These are phyloP conservation scores for Extremus antarcticus DNA, from an alignment of 495 filamentous ascomycete species.

Conservation along the genomic window DNA sequence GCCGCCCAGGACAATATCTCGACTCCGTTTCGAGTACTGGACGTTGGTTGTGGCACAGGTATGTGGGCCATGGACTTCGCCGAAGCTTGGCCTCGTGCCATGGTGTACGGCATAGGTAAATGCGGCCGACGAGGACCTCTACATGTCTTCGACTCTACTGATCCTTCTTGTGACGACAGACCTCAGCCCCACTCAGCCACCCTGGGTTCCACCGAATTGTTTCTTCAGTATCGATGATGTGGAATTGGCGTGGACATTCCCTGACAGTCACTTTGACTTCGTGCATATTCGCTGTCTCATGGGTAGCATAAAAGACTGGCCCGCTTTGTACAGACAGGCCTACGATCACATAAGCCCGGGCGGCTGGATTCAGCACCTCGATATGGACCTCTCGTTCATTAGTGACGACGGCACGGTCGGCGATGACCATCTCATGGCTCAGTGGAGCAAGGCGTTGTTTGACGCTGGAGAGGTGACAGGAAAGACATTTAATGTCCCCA, in stretches of 20 bases:
- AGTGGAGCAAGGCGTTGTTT: background rate
- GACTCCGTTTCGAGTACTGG: slow-evolving; percentile 41
- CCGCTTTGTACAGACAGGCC: background rate
- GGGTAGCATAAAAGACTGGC: background rate
- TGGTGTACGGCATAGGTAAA: background rate
- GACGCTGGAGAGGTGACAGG: background rate
- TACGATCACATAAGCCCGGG: background rate
- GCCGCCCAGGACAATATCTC: background rate
- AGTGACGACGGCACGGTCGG: background rate
- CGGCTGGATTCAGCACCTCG: slow-evolving; percentile 28
- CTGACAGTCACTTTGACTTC: background rate
- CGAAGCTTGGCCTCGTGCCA: slow-evolving; percentile 39
- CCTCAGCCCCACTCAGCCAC: background rate
- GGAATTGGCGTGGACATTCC: background rate
- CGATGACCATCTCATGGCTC: background rate
- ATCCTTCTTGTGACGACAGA: no score
- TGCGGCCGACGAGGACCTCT: no score
- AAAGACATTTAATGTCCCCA: background rate
- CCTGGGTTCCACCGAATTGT: background rate
- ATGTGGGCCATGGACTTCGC: slow-evolving; percentile 89
- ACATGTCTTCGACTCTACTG: no score
- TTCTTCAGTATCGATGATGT: background rate
- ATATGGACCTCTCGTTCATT: slow-evolving; percentile 27
- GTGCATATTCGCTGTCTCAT: background rate
- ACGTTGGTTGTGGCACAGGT: slow-evolving; percentile 80